Percentiles rank a stretch among this genome's conserved stretches.
phyloP scores from a whole-genome alignment of 257 asterid species.

The Apocynum venetum region DNA sequence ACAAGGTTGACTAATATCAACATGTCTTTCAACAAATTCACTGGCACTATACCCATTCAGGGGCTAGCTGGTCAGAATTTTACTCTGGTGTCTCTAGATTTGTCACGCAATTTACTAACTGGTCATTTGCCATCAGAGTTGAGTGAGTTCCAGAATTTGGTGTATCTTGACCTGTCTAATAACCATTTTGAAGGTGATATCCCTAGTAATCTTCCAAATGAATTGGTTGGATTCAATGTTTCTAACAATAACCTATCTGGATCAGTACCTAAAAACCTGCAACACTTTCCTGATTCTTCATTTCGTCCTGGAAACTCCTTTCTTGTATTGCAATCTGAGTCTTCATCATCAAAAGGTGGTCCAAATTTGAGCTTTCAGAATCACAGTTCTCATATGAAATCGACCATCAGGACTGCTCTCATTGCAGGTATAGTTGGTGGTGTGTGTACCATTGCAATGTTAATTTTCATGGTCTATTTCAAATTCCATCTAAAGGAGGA shows the following conservation, averaged over 20 bases:
- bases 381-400: slow-evolving; percentile 41
- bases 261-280: slow-evolving; percentile 57
- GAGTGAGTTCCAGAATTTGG: slow-evolving; percentile 44
- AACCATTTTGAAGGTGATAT: slow-evolving; percentile 67
- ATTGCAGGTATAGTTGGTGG: slow-evolving; percentile 55
- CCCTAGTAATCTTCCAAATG: slow-evolving; percentile 52
- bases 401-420: slow-evolving; percentile 45
- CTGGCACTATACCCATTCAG: slow-evolving; percentile 46
- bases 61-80: slow-evolving; percentile 28
- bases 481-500: slow-evolving; percentile 35
- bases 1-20: slow-evolving; percentile 43
- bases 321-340: slow-evolving; percentile 44
- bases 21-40: slow-evolving; percentile 63
- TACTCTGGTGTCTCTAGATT: slow-evolving; percentile 46
- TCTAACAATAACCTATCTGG: slow-evolving; percentile 82
- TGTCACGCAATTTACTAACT: slow-evolving; percentile 58
- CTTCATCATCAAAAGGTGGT: slow-evolving; percentile 31
- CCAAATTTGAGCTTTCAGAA: slow-evolving; percentile 23
- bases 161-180: slow-evolving; percentile 51
- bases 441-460: slow-evolving; percentile 35
- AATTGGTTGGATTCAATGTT: slow-evolving; percentile 48
- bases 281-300: slow-evolving; percentile 67
- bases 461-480: slow-evolving; percentile 39
- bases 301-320: slow-evolving; percentile 78
- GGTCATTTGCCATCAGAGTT: slow-evolving; percentile 57